Conservation (phyloP, 345 rosid genomes). For the Cardamine chenopodiifolia region DNA sequence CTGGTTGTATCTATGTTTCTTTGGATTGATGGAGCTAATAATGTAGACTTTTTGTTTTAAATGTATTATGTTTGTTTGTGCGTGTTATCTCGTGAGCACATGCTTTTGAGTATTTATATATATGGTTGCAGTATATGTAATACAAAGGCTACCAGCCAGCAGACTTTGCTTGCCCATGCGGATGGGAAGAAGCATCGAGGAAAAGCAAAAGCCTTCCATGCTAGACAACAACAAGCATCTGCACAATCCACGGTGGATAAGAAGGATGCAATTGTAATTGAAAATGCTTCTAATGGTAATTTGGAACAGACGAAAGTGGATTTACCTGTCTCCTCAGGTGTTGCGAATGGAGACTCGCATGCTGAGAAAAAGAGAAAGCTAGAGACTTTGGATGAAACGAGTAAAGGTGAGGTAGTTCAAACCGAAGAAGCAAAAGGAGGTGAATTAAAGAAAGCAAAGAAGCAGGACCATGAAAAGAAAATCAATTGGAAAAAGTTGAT, state of each 20-base stretch:
- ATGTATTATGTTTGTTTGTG: not conserved
- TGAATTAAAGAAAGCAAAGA: slow-evolving; percentile 52
- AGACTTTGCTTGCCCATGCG: slow-evolving; percentile 83
- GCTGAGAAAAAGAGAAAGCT: slow-evolving; percentile 62
- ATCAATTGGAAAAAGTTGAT: slow-evolving; percentile 87
- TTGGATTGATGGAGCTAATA: slow-evolving; percentile 1
- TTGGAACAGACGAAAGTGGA: slow-evolving; percentile 45
- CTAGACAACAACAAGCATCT: slow-evolving; percentile 55
- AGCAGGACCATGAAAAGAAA: slow-evolving; percentile 50
- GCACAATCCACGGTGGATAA: slow-evolving; percentile 47
- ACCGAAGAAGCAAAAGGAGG: slow-evolving; percentile 35
- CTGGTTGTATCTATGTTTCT: not conserved
- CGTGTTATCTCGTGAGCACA: not conserved
- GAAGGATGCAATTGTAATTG: slow-evolving; percentile 43
- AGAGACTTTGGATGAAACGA: slow-evolving; percentile 42
- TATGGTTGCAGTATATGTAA: slow-evolving; percentile 69
- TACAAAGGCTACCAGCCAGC: slow-evolving; percentile 80
- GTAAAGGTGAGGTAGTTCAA: slow-evolving; percentile 49
- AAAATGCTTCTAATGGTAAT: slow-evolving; percentile 41
- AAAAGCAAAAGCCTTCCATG: slow-evolving; percentile 74
- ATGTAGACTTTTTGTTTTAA: slow-evolving; percentile 14
- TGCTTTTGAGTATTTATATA: slow-evolving; percentile 12
- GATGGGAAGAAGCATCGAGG: slow-evolving; percentile 92
- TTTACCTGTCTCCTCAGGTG: slow-evolving; percentile 30
- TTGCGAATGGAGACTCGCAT: slow-evolving; percentile 43